These are phyloP conservation scores for Candida tropicalis DNA, from an alignment of 1,139 yeast species.

Conservation along the genomic window DNA sequence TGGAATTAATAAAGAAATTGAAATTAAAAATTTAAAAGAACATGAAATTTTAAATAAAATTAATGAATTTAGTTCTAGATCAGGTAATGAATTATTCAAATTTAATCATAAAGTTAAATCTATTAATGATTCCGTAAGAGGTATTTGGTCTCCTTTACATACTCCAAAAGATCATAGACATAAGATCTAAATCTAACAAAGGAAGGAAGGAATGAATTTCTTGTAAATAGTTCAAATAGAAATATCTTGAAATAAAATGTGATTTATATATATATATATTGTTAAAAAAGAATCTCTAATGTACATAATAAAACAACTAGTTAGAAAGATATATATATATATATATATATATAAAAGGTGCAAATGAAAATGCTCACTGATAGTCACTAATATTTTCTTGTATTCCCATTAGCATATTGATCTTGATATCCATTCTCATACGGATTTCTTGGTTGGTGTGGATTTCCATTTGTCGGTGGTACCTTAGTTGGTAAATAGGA, in stretches of 20 bases:
- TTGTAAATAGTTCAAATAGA: slow-evolving; percentile 1
- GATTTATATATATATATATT: neutral
- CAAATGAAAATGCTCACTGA: neutral
- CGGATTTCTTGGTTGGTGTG: slow-evolving; percentile 1
- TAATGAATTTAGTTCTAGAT: slow-evolving; percentile 49
- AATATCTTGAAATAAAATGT: too few relatives aligned
- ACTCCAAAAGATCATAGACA: slow-evolving; percentile 68
- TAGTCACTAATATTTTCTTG: slow-evolving; percentile 12
- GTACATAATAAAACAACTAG: slow-evolving; percentile 2
- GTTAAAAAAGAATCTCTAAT: neutral
- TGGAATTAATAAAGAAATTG: slow-evolving; percentile 39
- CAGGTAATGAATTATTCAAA: slow-evolving; percentile 45
- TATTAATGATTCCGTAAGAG: slow-evolving; percentile 84
- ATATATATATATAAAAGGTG: neutral
- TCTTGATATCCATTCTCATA: slow-evolving; percentile 11
- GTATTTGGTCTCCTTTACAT: slow-evolving; percentile 97
- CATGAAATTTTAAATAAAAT: slow-evolving; percentile 64
- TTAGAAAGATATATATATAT: too few relatives aligned
- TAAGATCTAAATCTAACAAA: slow-evolving; percentile 63
- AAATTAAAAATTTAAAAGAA: slow-evolving; percentile 56
- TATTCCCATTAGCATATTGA: slow-evolving; percentile 12
- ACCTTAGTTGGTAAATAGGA: slow-evolving; percentile 8
- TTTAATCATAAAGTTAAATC: slow-evolving; percentile 74
- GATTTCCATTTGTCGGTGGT: neutral
- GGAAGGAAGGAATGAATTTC: neutral